These are phyloP conservation scores for Saccharomyces paradoxus DNA, from an alignment of 805 yeast genomes.

Conservation along the genomic window DNA sequence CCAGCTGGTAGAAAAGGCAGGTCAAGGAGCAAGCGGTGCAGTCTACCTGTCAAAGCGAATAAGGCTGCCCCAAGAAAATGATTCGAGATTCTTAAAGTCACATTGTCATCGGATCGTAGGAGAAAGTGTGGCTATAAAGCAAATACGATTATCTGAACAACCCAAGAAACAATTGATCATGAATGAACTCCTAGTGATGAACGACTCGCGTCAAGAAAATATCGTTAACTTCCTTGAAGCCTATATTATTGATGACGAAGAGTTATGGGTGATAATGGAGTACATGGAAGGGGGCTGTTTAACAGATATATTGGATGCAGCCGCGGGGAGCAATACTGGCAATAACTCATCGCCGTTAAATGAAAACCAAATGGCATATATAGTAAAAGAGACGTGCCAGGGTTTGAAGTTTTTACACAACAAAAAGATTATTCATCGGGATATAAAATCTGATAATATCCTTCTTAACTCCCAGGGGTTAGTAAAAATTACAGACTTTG, in stretches of 20 bases:
- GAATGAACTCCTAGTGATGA: constrained; percentile 94
- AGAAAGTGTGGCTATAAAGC: constrained; percentile 85
- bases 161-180: constrained; percentile 92
- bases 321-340: constrained; percentile 38
- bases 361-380: constrained; percentile 86
- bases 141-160: constrained; percentile 85
- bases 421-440: constrained; percentile 91
- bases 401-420: constrained; percentile 89
- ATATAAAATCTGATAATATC: constrained; percentile 93
- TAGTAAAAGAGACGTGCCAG: constrained; percentile 80
- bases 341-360: constrained; percentile 38
- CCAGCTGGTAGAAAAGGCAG: constrained; percentile 74
- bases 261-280: constrained; percentile 97
- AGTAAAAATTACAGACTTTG: constrained; percentile 93
- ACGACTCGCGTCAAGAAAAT: constrained; percentile 86
- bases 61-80: constrained; percentile 27
- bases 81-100: constrained; percentile 11
- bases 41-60: constrained; percentile 77
- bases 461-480: constrained; percentile 72
- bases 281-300: constrained; percentile 98
- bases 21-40: constrained; percentile 97
- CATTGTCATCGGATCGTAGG: constrained; percentile 31
- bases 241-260: constrained; percentile 66
- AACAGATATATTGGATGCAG: constrained; percentile 90
- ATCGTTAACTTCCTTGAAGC: constrained; percentile 93